Evolutionary conservation across 2,329 filamentous ascomycete species (phyloP), one percentile per base, ranked within the genome.

Genomic region (Stagonosporopsis vannaccii): DNA sequence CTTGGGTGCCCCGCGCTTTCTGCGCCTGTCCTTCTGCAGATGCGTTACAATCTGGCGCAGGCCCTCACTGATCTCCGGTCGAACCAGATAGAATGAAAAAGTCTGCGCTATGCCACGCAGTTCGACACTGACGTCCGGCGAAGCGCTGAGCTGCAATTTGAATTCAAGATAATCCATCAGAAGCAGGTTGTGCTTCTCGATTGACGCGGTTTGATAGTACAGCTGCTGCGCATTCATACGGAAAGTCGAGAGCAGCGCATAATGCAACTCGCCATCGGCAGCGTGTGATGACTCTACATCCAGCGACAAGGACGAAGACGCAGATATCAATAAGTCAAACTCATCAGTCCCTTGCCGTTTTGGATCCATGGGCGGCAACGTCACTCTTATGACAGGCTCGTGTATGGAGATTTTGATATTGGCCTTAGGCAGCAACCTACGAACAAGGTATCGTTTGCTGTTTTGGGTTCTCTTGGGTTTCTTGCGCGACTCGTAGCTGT

Each of bases 261-360:
- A 99, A 71, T 97, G 90, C 3, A 92, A 79, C 30, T 96, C 90
- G 54, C 90, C 90, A 32, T 91, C 86, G 0, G 89, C 82, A 3
- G 92, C 95, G 77, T 99, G 95, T n/a, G 92, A 97, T 0, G 95
- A 97, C 71, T 99, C 95, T 43, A 96, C 84, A 68, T 99, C 95
- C 20, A 98, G 79, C 0, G 94, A 96, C 33, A 98, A 87, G 0
- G 94, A 97, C 0, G 96, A 98, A 11, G 97, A 91, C 2, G 92
- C 95, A 1, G 92, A 97, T 43, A 99, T 97, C 40, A 99, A 90
- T 26, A 99, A 83, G 71, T 99, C 95, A 65, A 95, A 98, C 63
- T 98, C 93, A 58, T 92, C 91, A 0, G 87, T 83, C 23, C 87
- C 85, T 36, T 76, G 76, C 48, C 78, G 76, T 4, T 73, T 72